A percentile compares a stretch with the other conserved stretches of the same genome.
phyloP scores from a whole-genome alignment of 352 stramenopile genomes.

The Lagenidium giganteum region DNA sequence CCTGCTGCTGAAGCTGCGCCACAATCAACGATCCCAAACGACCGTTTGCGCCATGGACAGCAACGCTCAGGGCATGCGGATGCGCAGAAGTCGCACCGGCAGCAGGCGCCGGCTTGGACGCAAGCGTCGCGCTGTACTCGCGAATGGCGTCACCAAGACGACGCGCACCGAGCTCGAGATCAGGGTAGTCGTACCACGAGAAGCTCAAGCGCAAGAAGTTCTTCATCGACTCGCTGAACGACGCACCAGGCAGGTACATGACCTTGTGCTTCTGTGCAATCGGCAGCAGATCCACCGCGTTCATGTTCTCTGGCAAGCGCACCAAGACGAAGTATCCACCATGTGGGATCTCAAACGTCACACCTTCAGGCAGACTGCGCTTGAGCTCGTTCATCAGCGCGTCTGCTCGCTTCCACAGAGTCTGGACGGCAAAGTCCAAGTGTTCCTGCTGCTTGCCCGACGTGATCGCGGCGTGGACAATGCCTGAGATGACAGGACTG shows the following conservation, averaged over 20 bases:
- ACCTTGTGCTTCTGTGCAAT: conserved; percentile 87
- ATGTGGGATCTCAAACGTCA: conserved; percentile 74
- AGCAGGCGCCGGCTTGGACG: conserved; percentile 7
- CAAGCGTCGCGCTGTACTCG: conserved; percentile 46
- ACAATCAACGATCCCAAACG: conserved; percentile 74
- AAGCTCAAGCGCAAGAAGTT: conserved; percentile 86
- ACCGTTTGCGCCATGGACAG: conserved; percentile 63
- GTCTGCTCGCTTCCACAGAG: conserved; percentile 68
- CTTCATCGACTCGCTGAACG: conserved; percentile 83
- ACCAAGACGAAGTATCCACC: conserved; percentile 89
- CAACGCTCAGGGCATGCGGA: conserved; percentile 41
- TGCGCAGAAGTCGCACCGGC: conserved; percentile 1
- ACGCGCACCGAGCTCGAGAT: conserved; percentile 71
- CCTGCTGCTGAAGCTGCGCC: conserved; percentile 45
- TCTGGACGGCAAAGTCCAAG: conserved; percentile 67
- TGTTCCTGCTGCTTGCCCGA: conserved; percentile 73
- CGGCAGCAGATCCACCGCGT: conserved; percentile 65
- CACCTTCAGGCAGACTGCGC: conserved; percentile 39
- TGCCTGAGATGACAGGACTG: conserved; percentile 89
- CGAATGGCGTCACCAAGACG: conserved; percentile 66
- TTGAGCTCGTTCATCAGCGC: conserved; percentile 76
- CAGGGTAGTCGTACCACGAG: conserved; percentile 81
- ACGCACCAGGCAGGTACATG: conserved; percentile 75
- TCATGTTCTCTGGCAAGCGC: conserved; percentile 68
- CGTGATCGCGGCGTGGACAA: conserved; percentile 68